Conservation (phyloP, 208 protist genomes). For the Kentomonas sorsogonicus region DNA sequence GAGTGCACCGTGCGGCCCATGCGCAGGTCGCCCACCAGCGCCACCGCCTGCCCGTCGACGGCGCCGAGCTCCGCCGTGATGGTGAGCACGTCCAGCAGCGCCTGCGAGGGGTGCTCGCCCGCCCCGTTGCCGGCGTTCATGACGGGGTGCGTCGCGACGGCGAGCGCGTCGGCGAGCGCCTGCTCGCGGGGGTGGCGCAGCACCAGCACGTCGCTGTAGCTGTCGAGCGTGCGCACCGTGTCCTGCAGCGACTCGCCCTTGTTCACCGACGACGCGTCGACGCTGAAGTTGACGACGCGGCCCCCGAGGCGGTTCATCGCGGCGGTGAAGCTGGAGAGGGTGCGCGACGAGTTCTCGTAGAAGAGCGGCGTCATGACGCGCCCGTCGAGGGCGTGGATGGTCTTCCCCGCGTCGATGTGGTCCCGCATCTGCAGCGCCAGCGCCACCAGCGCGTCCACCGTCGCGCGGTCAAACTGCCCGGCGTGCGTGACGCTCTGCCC, state of each 20-base stretch:
- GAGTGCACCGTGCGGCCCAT: conserved; percentile 97
- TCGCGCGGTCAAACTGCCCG: conserved; percentile 52
- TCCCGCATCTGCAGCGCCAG: conserved; percentile 46
- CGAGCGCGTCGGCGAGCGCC: conserved; percentile 65
- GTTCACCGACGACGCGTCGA: conserved; percentile 67
- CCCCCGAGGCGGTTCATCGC: conserved; percentile 84
- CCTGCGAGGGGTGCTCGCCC: conserved; percentile 97
- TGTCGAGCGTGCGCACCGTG: conserved; percentile 74
- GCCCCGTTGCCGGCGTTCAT: conserved; percentile 97
- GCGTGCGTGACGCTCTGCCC: conserved; percentile 61
- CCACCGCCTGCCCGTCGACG: conserved; percentile 90
- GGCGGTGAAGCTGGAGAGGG: conserved; percentile 71
- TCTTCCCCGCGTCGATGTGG: conserved; percentile 41
- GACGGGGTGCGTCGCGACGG: conserved; percentile 66
- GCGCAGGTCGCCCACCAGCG: conserved; percentile 96
- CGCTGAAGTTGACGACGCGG: conserved; percentile 74
- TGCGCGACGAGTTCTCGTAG: conserved; percentile 82
- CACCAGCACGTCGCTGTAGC: conserved; percentile 94
- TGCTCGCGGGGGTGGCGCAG: conserved; percentile 93
- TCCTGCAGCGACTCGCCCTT: conserved; percentile 86
- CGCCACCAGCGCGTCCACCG: conserved; percentile 63
- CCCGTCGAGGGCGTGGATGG: conserved; percentile 53
- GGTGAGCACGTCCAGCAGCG: conserved; percentile 97
- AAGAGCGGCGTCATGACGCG: conserved; percentile 83
- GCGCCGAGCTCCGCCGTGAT: conserved; percentile 92